Evolutionary conservation across 306 rosid species (phyloP).

Genomic region (Vachellia collinsii): DNA sequence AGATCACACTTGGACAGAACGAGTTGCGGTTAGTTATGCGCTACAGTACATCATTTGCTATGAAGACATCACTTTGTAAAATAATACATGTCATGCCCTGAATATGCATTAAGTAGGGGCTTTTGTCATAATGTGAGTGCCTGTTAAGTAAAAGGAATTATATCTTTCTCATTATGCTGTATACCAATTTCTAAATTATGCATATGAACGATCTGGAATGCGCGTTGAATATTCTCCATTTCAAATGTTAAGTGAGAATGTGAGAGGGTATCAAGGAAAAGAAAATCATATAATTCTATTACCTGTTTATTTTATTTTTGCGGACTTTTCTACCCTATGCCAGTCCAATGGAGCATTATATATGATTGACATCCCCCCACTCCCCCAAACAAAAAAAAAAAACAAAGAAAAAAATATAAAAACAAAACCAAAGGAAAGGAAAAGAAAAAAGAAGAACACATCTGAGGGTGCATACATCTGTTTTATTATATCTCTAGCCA

Average conservation of each 20-base stretch:
- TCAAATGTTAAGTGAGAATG: conserved; percentile 6
- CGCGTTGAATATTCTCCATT: conserved; percentile 17
- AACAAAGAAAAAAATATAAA: too few relatives aligned
- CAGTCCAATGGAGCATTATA: neutral
- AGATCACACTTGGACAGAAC: conserved; percentile 7
- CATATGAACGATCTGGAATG: conserved; percentile 16
- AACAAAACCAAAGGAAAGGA: too few relatives aligned
- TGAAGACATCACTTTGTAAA: conserved; percentile 15
- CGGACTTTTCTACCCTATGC: neutral
- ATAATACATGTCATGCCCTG: neutral
- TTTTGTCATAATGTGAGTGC: conserved; percentile 1
- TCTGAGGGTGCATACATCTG: conserved; percentile 16
- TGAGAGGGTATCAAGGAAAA: conserved; percentile 24
- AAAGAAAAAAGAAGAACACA: neutral
- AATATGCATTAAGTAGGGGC: neutral
- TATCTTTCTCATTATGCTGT: neutral
- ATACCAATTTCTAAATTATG: neutral
- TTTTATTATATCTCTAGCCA: conserved; percentile 6
- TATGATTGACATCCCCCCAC: conserved; percentile 1
- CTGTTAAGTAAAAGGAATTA: neutral
- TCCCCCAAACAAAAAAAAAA: neutral
- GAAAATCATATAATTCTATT: neutral
- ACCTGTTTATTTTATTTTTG: conserved; percentile 30
- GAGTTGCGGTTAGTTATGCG: conserved; percentile 6
- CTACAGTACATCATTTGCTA: conserved; percentile 14